Conservation (phyloP, 352 stramenopile species). For the Phytophthora rubi region DNA sequence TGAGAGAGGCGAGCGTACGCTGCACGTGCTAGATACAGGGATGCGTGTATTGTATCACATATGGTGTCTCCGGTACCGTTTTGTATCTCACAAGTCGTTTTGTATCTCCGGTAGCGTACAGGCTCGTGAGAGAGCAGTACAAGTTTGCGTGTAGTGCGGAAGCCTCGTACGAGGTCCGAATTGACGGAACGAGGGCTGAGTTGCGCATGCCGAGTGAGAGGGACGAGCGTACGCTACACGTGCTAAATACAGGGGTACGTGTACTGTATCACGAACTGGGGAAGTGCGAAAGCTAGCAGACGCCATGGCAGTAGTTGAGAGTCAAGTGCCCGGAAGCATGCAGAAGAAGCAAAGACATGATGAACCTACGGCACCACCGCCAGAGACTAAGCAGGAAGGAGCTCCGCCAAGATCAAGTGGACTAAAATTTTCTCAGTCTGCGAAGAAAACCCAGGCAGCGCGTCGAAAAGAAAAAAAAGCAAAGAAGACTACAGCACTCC, state of each 20-base stretch:
- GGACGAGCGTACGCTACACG: neutral
- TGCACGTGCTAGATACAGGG: slow-evolving; percentile 2
- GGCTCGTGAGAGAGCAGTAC: slow-evolving; percentile 8
- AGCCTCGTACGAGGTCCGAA: neutral
- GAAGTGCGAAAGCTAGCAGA: slow-evolving; percentile 14
- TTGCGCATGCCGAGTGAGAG: too few relatives aligned
- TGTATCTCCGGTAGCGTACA: neutral
- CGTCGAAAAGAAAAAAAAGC: neutral
- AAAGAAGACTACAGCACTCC: neutral
- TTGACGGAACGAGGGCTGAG: slow-evolving; percentile 2
- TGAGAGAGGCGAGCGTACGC: neutral
- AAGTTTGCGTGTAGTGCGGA: neutral
- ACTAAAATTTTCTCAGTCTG: neutral
- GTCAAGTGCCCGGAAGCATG: neutral
- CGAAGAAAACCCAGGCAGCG: neutral
- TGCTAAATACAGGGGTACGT: too few relatives aligned
- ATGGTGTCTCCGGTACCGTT: slow-evolving; percentile 4
- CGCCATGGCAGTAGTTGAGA: slow-evolving; percentile 3
- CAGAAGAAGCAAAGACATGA: neutral
- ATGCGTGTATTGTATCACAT: slow-evolving; percentile 2
- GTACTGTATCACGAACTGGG: neutral
- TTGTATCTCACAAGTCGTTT: neutral
- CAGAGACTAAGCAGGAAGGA: neutral
- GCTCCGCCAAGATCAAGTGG: neutral
- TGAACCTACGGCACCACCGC: neutral